Base-by-base conservation (phyloP, 345 rosid genomes). In the Psidium friedrichsthalianum region DNA sequence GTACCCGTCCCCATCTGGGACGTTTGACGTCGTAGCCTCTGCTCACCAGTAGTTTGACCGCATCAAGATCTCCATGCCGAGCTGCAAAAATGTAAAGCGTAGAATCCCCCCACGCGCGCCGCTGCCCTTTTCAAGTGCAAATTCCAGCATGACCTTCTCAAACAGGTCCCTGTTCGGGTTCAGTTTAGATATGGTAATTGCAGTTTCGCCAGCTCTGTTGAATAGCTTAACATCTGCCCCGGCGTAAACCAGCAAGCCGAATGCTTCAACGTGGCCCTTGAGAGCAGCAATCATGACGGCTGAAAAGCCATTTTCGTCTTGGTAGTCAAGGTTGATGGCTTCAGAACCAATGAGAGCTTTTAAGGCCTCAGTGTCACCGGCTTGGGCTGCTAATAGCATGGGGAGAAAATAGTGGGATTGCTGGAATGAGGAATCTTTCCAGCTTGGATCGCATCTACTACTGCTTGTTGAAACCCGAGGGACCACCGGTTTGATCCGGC, bases 131-230 rank as follows among this genome's bases (percentile, higher is more conserved):
- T 97, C 98, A 1, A 96, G 95, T 11, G 98, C 95, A 83, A 91
- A 94, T 86, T 97, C 98, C 20, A 97, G 95, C 99, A 97, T 94
- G 86, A 95, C 98, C 90, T 94, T 96, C 93, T 96, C 99, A 22
- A 97, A 92, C 53, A 88, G 86, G 89, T 96, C 96, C 0, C 91
- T 93, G 25, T 93, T 88, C 51, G 90, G 95, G 84, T 92, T 94
- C 85, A 91, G 83, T 82, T 91, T 92, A 18, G 99, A 95, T 47
- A 97, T 85, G 40, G 93, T 90, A 51, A 96, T 91, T 32, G 98
- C 99, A 51, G 95, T 95, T 87, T 95, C 91, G 1, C 98, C 98
- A 11, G 91, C 89, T 85, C 93, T 93, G 91, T 94, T 97, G 5
- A 22, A 51, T 8, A 97, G 92, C 91, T 94, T 94, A n/a, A 97